These are phyloP conservation scores for Silene uniflora DNA, from an alignment of 148 eudicot species.

Conservation along the genomic window DNA sequence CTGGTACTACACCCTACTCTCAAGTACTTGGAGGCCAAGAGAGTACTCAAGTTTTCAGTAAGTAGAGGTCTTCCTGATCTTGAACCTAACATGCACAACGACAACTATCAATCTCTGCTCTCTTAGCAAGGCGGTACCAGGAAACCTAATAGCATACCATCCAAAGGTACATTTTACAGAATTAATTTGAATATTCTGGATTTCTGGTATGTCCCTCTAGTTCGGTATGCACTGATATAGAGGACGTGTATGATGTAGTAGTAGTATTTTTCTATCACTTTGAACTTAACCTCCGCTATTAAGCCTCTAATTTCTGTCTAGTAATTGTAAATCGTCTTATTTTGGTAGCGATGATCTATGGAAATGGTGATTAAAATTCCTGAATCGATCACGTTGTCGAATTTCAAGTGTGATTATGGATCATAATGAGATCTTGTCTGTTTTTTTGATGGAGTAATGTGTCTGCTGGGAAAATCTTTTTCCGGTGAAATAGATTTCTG, in stretches of 20 bases:
- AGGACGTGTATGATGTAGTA: constrained; percentile 26
- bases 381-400: neutral
- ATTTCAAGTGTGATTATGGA: neutral
- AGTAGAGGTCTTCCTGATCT: constrained; percentile 47
- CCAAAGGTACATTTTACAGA: constrained; percentile 4
- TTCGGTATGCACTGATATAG: constrained; percentile 10
- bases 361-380: constrained; percentile 15
- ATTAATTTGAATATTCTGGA: neutral
- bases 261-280: constrained; percentile 5
- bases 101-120: constrained; percentile 28
- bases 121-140: constrained; percentile 20
- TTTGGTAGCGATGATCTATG: constrained; percentile 17
- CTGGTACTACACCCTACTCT: constrained; percentile 53
- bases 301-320: constrained; percentile 18
- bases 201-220: neutral
- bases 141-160: constrained; percentile 9
- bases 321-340: constrained; percentile 28
- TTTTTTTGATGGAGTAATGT: too few relatives aligned
- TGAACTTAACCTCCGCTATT: neutral
- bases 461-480: too few relatives aligned
- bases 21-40: constrained; percentile 37
- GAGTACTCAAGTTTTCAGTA: constrained; percentile 48
- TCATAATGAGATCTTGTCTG: neutral
- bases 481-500: too few relatives aligned
- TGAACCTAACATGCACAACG: constrained; percentile 21